These are phyloP conservation scores for Dendrobium huoshanense DNA, from an alignment of 106 monocot species.

Conservation along the genomic window DNA sequence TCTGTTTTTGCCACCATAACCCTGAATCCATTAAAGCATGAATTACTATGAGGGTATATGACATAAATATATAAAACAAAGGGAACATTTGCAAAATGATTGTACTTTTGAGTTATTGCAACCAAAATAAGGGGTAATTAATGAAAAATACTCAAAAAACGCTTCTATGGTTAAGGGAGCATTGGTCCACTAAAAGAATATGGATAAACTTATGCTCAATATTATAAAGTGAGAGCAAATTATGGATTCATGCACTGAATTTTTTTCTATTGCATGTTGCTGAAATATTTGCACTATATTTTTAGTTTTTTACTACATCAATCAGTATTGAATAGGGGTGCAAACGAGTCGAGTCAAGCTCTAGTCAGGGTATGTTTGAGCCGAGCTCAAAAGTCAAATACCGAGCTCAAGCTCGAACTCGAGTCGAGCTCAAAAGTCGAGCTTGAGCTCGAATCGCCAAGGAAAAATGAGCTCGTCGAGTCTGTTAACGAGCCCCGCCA, in stretches of 20 bases:
- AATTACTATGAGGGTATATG: background rate
- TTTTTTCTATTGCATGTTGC: background rate
- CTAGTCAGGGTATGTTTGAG: too few relatives aligned
- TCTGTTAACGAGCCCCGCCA: too few relatives aligned
- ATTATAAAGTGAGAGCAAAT: background rate
- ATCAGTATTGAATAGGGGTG: background rate
- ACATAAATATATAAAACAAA: background rate
- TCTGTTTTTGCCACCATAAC: constrained; percentile 45
- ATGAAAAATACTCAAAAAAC: too few relatives aligned
- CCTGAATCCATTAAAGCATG: constrained; percentile 22
- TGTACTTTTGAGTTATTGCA: background rate
- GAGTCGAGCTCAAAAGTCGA: too few relatives aligned
- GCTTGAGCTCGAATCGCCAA: too few relatives aligned
- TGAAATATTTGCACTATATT: background rate
- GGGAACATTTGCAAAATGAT: background rate
- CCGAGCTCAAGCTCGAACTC: too few relatives aligned
- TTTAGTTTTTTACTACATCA: background rate
- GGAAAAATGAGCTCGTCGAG: too few relatives aligned
- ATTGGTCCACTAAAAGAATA: background rate
- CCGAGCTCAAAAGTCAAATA: too few relatives aligned
- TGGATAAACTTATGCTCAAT: background rate
- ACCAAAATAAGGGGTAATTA: background rate
- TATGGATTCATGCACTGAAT: background rate
- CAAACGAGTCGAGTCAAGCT: too few relatives aligned
- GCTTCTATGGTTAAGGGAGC: background rate